phyloP scores from a whole-genome alignment of 768 basidiomycete genomes.

The Epithele typhae region DNA sequence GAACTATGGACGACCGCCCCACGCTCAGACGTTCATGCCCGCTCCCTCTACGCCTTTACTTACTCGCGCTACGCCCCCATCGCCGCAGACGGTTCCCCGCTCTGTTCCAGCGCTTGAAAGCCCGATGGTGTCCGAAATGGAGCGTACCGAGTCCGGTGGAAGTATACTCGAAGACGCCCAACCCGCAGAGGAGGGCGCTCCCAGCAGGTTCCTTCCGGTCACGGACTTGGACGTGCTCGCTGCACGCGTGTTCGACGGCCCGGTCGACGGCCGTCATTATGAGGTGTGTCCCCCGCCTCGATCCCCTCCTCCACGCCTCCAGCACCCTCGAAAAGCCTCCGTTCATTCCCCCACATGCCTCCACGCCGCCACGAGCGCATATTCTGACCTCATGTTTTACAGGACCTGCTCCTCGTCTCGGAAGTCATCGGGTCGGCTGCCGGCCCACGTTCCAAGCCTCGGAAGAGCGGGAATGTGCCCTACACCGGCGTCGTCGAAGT shows the following conservation, averaged over 20 bases:
- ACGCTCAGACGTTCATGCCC: neutral
- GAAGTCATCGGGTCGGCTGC: constrained; percentile 63
- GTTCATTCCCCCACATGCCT: neutral
- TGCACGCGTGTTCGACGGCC: constrained; percentile 45
- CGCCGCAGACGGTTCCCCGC: neutral
- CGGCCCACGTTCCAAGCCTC: constrained; percentile 23
- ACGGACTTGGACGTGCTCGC: constrained; percentile 66
- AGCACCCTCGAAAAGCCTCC: too few species aligned
- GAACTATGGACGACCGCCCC: neutral
- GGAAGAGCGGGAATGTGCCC: constrained; percentile 14
- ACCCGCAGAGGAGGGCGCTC: constrained; percentile 5
- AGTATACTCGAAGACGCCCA: constrained; percentile 6
- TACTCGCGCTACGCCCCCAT: neutral
- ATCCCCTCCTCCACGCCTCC: neutral
- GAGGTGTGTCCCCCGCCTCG: constrained; percentile 36
- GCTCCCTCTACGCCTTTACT: too few species aligned
- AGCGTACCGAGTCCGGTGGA: constrained; percentile 6
- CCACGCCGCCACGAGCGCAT: neutral
- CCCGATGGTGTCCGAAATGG: neutral
- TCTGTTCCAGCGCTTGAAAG: neutral
- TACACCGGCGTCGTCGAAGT: constrained; percentile 40
- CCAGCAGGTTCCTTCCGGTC: constrained; percentile 9
- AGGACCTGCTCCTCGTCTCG: constrained; percentile 58
- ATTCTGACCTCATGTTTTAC: neutral
- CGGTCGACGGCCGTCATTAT: constrained; percentile 49